Evolutionary conservation across 148 eudicot genomes (phyloP).

Genomic region (Persicaria tinctoria): DNA sequence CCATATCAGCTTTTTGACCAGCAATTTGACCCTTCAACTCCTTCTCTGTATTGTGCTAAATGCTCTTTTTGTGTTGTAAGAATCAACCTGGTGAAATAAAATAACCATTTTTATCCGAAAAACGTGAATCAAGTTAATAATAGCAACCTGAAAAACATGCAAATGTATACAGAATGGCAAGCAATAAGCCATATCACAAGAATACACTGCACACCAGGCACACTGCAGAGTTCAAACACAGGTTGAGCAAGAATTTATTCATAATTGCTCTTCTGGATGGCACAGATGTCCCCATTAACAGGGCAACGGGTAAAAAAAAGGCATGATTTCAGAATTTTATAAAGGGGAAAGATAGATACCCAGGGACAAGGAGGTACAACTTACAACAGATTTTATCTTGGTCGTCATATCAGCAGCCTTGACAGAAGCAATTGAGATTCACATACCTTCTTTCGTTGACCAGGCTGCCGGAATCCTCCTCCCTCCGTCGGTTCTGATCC

Average conservation of each 20-base stretch:
- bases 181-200: neutral
- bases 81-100: conserved; percentile 43
- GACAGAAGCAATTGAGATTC: conserved; percentile 43
- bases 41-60: conserved; percentile 27
- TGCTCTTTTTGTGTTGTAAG: conserved; percentile 51
- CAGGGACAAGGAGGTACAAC: conserved; percentile 13
- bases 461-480: too few species aligned
- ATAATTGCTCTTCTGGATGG: neutral
- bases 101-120: neutral
- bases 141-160: neutral
- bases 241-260: neutral
- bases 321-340: neutral
- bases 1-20: conserved; percentile 10
- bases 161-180: neutral
- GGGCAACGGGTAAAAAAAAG: neutral
- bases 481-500: too few species aligned
- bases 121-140: neutral
- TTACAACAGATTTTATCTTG: conserved; percentile 68
- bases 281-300: too few species aligned
- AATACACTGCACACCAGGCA: neutral
- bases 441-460: too few species aligned
- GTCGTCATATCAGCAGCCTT: conserved; percentile 74
- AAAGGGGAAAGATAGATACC: neutral
- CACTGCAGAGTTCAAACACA: neutral
- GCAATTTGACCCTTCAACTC: neutral